Base-by-base conservation (phyloP, 768 basidiomycete species). In the Phaeolepiota aurea region DNA sequence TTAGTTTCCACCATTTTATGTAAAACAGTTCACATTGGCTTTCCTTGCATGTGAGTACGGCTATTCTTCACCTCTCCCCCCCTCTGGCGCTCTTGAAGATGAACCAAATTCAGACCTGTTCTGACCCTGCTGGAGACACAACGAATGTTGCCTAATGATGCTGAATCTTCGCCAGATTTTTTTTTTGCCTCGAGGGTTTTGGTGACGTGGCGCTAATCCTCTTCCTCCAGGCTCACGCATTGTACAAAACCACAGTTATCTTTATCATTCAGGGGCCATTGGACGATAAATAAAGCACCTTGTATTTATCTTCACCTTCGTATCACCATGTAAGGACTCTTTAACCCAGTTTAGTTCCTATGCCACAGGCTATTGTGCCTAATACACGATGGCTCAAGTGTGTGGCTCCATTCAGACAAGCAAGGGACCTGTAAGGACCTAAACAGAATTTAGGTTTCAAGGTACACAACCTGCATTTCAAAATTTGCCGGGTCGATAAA, bases 41-140 rank as follows among this genome's bases (percentile, higher is more conserved):
- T n/a, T 28, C n/a, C n/a, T 7, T 28, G 25, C n/a, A 28, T 28
- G 7, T n/a, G 7, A 28, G 25, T 28, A n/a, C 7, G 25, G 7
- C 12, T 15, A 35, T 35, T 16, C 7, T 35, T 16, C 11, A 9
- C 37, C 5, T 38, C 21, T 38, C 20, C 33, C 16, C 16, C 16
- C 16, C 12, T 35, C 12, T 16, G 12, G 7, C 18, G 9, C n/a
- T 28, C 15, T 20, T 22, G 18, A 22, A 11, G 37, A 38, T 38
- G 37, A 38, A 22, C 5, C 11, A 5, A 38, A 38, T 38, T 38
- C 37, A 38, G 37, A 38, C 37, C 37, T 38, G 37, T 38, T 38
- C 37, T 21, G 37, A 38, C 15, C 11, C 20, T 20, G 15, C 9
- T 21, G 37, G 20, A 38, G 37, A 38, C 10, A 22, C n/a, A 38